Evolutionary conservation across 306 rosid species (phyloP).

Genomic region (Prosopis cineraria): DNA sequence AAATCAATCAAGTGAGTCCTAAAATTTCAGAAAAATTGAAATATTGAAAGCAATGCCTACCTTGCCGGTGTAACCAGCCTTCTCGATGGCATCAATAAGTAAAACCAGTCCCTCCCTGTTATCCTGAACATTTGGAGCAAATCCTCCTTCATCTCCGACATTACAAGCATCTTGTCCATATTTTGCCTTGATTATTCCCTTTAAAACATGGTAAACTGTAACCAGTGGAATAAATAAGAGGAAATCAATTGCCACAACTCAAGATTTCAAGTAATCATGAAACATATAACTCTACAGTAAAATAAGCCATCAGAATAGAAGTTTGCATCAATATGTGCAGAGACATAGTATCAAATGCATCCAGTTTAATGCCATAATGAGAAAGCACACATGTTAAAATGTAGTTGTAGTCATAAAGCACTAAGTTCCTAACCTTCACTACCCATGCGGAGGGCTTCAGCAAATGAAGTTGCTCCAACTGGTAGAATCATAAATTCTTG

Average conservation of each 20-base stretch:
- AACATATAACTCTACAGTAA: neutral
- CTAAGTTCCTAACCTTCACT: constrained; percentile 79
- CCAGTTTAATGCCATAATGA: constrained; percentile 14
- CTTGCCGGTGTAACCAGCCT: constrained; percentile 98
- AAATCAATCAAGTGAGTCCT: constrained; percentile 11
- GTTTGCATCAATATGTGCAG: neutral
- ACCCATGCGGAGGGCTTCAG: constrained; percentile 93
- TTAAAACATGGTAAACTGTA: constrained; percentile 83
- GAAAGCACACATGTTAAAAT: constrained; percentile 3
- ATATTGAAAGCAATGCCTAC: constrained; percentile 38
- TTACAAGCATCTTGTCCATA: constrained; percentile 99
- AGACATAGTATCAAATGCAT: constrained; percentile 13
- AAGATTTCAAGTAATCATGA: neutral
- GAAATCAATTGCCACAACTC: neutral
- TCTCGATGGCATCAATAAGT: constrained; percentile 95
- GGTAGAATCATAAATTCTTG: constrained; percentile 98
- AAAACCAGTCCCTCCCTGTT: constrained; percentile 90
- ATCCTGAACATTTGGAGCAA: constrained; percentile 98
- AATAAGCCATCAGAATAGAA: constrained; percentile 27
- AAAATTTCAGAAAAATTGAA: constrained; percentile 16
- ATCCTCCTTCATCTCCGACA: constrained; percentile 99
- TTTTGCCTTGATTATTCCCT: constrained; percentile 93
- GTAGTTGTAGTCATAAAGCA: neutral
- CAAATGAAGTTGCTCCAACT: constrained; percentile 87
- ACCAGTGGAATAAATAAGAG: neutral